Evolutionary conservation across 306 rosid species (phyloP).

Genomic region (Dryas drummondii): DNA sequence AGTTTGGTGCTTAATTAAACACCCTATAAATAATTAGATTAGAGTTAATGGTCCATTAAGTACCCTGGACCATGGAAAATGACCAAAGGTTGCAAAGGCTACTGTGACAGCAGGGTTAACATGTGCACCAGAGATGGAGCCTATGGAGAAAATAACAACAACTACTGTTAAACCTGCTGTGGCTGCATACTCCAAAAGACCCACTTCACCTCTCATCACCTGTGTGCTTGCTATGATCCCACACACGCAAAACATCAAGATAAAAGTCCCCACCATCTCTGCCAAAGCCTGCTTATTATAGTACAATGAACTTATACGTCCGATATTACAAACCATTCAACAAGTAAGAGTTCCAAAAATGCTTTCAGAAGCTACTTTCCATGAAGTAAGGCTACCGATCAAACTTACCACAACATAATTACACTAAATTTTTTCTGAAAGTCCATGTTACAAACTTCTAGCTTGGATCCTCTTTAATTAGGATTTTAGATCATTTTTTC

Average conservation of each 20-base stretch:
- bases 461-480: no score
- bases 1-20: background rate
- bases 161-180: slow-evolving; percentile 82
- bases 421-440: background rate
- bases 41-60: background rate
- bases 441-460: background rate
- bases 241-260: slow-evolving; percentile 70
- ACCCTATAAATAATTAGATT: background rate
- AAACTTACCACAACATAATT: no score
- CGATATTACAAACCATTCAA: background rate
- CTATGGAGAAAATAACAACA: slow-evolving; percentile 66
- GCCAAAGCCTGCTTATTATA: slow-evolving; percentile 57
- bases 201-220: slow-evolving; percentile 45
- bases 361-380: background rate
- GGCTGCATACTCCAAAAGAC: slow-evolving; percentile 73
- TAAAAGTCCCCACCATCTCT: slow-evolving; percentile 76
- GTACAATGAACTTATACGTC: slow-evolving; percentile 11
- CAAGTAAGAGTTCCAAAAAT: no score
- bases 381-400: background rate
- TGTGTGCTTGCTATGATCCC: slow-evolving; percentile 69
- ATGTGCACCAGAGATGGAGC: slow-evolving; percentile 79
- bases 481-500: no score
- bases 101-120: slow-evolving; percentile 83
- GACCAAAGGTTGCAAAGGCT: slow-evolving; percentile 80
- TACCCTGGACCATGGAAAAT: slow-evolving; percentile 79